These are phyloP conservation scores for Francoa sonchifolia DNA, from an alignment of 441 rosid species.

Conservation along the genomic window DNA sequence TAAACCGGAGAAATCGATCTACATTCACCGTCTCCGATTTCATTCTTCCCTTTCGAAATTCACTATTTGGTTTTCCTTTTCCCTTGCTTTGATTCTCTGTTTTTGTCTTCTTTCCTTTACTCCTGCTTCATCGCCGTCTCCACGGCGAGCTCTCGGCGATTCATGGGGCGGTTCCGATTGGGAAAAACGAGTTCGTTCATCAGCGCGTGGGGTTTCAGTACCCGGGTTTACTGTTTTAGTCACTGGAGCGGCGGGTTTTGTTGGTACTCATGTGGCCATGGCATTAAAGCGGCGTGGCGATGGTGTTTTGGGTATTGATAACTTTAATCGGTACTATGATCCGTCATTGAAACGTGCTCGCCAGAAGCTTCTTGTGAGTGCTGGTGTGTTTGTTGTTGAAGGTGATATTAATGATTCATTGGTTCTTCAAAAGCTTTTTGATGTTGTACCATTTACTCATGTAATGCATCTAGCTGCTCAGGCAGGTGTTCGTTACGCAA, in stretches of 20 bases:
- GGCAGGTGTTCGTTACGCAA: slow-evolving; percentile 69
- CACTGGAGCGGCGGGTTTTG: slow-evolving; percentile 72
- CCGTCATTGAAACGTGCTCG: slow-evolving; percentile 44
- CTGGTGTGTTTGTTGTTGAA: slow-evolving; percentile 50
- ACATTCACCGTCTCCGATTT: slow-evolving; percentile 36
- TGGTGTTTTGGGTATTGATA: slow-evolving; percentile 68
- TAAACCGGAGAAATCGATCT: slow-evolving; percentile 36
- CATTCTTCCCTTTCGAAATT: slow-evolving; percentile 30
- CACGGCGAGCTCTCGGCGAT: slow-evolving; percentile 13
- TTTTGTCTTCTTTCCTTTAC: slow-evolving; percentile 25
- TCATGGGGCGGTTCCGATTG: slow-evolving; percentile 31
- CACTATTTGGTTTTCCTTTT: slow-evolving; percentile 28
- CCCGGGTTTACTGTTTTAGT: slow-evolving; percentile 43
- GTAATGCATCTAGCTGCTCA: slow-evolving; percentile 79
- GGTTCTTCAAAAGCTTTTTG: slow-evolving; percentile 35
- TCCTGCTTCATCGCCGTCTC: slow-evolving; percentile 27
- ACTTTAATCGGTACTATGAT: slow-evolving; percentile 56
- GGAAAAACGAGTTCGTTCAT: slow-evolving; percentile 39
- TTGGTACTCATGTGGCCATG: slow-evolving; percentile 50
- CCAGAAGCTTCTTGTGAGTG: slow-evolving; percentile 28
- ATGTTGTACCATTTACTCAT: slow-evolving; percentile 45
- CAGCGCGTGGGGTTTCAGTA: slow-evolving; percentile 26
- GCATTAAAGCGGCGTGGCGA: slow-evolving; percentile 59
- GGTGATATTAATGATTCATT: slow-evolving; percentile 48
- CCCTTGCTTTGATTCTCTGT: slow-evolving; percentile 2